Percentiles rank a stretch among this genome's conserved stretches.
These are phyloP conservation scores for Aspergillus panamensis DNA, from an alignment of 495 filamentous ascomycete species.

Conservation along the genomic window DNA sequence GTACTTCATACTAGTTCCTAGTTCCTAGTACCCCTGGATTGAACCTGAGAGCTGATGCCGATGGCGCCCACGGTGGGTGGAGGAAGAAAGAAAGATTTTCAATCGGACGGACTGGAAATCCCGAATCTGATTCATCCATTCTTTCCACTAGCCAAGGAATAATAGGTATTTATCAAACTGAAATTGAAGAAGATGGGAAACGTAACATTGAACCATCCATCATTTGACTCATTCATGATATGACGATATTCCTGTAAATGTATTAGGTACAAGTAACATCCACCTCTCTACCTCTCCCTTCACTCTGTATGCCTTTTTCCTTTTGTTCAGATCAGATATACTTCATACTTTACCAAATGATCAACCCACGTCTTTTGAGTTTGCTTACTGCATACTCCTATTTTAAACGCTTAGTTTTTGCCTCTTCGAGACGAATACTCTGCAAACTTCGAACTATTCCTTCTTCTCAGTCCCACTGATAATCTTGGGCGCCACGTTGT, in stretches of 20 bases:
- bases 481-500: conserved; percentile 6
- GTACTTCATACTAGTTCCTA: too few species aligned
- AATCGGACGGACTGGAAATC: conserved; percentile 4
- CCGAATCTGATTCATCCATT: background rate
- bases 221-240: background rate
- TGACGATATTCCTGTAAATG: background rate
- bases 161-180: too few species aligned
- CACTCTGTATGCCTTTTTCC: background rate
- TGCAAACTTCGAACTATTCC: conserved; percentile 7
- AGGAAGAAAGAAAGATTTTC: background rate
- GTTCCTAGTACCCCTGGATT: too few species aligned
- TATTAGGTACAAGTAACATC: background rate
- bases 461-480: background rate
- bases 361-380: too few species aligned
- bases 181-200: too few species aligned
- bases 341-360: too few species aligned
- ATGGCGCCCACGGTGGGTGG: background rate
- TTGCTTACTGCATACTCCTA: background rate
- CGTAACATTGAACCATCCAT: background rate
- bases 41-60: background rate
- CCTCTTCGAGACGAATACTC: conserved; percentile 1
- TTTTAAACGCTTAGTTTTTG: background rate
- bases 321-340: background rate
- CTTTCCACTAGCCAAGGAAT: too few species aligned
- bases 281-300: background rate